Evolutionary conservation across 306 rosid genomes (phyloP).

Genomic region (Erythrophleum fordii): DNA sequence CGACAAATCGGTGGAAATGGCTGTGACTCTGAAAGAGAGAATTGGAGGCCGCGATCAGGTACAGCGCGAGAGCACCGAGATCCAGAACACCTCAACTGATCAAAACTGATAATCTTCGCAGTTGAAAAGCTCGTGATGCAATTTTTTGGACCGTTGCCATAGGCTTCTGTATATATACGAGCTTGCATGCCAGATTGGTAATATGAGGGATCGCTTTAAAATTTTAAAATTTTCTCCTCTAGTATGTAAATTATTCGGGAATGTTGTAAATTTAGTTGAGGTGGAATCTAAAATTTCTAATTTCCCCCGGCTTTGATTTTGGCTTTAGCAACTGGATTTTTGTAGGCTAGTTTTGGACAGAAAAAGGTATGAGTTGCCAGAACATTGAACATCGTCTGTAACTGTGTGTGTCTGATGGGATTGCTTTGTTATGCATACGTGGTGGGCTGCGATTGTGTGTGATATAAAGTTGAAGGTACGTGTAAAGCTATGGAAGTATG

Average conservation of each 20-base stretch:
- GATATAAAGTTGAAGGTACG: constrained; percentile 31
- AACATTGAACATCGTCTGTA: no score
- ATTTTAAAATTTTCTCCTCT: background rate
- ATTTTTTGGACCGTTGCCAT: constrained; percentile 23
- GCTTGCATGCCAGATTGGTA: constrained; percentile 16
- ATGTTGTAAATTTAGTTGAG: constrained; percentile 70
- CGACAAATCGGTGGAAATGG: constrained; percentile 44
- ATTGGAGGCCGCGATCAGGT: background rate
- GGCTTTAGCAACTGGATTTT: background rate
- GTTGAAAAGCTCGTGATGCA: constrained; percentile 20
- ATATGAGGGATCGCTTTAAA: background rate
- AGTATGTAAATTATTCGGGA: constrained; percentile 52
- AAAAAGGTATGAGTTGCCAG: no score
- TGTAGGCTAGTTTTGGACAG: background rate
- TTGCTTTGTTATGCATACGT: constrained; percentile 19
- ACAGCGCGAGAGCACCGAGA: constrained; percentile 28
- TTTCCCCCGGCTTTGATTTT: constrained; percentile 19
- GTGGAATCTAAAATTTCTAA: constrained; percentile 44
- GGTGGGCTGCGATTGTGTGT: constrained; percentile 26
- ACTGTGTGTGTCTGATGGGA: background rate
- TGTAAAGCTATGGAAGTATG: constrained; percentile 31
- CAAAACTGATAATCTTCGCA: constrained; percentile 38
- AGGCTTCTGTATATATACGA: constrained; percentile 15
- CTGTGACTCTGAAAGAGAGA: constrained; percentile 38
- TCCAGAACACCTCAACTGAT: constrained; percentile 40